phyloP scores from a whole-genome alignment of 2,329 filamentous ascomycete genomes.

The Aspergillus costaricaensis region DNA sequence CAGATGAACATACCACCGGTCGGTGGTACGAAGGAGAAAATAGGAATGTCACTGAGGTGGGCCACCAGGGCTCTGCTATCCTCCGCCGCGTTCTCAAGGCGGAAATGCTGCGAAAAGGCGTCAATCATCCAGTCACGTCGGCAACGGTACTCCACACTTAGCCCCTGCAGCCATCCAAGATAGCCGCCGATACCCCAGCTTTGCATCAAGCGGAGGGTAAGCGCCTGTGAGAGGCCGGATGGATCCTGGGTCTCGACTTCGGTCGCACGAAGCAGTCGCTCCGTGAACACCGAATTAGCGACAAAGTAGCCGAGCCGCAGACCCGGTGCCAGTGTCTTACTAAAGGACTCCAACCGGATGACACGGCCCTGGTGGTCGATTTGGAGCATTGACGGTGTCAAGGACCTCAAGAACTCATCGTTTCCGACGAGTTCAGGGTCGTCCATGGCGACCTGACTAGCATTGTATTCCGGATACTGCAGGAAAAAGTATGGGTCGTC shows the following conservation, averaged over 20 bases:
- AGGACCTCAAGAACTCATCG: neutral
- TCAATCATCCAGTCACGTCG: constrained; percentile 1
- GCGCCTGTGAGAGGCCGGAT: neutral
- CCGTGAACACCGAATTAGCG: neutral
- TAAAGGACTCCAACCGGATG: neutral
- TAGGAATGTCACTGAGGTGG: neutral
- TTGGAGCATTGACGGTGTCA: neutral
- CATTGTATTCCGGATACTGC: neutral
- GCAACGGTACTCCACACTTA: neutral
- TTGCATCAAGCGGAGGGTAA: neutral
- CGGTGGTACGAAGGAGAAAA: neutral
- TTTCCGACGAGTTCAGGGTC: neutral
- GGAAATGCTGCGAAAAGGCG: neutral
- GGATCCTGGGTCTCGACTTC: constrained; percentile 1
- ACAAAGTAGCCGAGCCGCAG: neutral
- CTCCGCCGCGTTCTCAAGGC: neutral
- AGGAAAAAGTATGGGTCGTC: neutral
- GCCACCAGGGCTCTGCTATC: neutral
- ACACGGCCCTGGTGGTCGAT: neutral
- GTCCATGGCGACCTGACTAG: neutral
- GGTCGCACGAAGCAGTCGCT: neutral
- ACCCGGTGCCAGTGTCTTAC: neutral
- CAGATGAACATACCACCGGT: neutral
- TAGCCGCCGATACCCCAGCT: neutral
- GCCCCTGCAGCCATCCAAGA: neutral